A percentile compares a stretch with the other conserved stretches of the same genome.
These are phyloP conservation scores for Pichia ethanolica DNA, from an alignment of 805 yeast genomes.

Conservation along the genomic window DNA sequence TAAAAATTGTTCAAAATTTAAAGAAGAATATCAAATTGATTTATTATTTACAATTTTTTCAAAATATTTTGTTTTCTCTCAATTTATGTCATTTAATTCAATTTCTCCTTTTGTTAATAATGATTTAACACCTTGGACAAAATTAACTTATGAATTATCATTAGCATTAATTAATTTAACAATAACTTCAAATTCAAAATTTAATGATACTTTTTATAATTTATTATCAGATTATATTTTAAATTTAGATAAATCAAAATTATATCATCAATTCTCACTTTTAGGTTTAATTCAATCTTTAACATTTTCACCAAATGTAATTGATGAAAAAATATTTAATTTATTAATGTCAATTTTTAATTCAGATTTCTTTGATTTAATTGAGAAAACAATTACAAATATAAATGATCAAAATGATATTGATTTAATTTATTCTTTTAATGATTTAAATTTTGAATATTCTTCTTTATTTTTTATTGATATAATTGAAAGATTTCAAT, in stretches of 20 bases:
- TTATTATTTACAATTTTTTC: constrained; percentile 38
- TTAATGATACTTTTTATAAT: constrained; percentile 9
- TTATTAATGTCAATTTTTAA: constrained; percentile 19
- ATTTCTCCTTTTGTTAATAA: constrained; percentile 19
- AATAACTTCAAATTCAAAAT: constrained; percentile 10
- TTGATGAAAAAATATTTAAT: constrained; percentile 15
- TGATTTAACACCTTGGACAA: constrained; percentile 36
- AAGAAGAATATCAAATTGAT: constrained; percentile 34
- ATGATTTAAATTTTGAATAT: constrained; percentile 26
- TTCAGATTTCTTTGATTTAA: constrained; percentile 21
- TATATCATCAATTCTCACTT: constrained; percentile 19
- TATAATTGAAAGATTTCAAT: constrained; percentile 18
- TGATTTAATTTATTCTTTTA: constrained; percentile 22
- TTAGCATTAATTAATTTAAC: constrained; percentile 27
- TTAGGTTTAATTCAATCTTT: constrained; percentile 26
- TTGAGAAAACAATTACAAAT: constrained; percentile 16
- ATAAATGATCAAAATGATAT: constrained; percentile 16
- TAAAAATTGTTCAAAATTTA: constrained; percentile 32
- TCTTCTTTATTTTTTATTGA: constrained; percentile 25
- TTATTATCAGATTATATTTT: constrained; percentile 9
- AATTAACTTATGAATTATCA: constrained; percentile 30
- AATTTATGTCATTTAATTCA: constrained; percentile 35
- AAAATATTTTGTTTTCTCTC: constrained; percentile 38
- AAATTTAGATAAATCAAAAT: not conserved
- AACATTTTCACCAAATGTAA: constrained; percentile 19